A percentile compares a stretch with the other conserved stretches of the same genome.
Conservation (phyloP, 2,329 filamentous ascomycete genomes). For the Colletotrichum sp. region DNA sequence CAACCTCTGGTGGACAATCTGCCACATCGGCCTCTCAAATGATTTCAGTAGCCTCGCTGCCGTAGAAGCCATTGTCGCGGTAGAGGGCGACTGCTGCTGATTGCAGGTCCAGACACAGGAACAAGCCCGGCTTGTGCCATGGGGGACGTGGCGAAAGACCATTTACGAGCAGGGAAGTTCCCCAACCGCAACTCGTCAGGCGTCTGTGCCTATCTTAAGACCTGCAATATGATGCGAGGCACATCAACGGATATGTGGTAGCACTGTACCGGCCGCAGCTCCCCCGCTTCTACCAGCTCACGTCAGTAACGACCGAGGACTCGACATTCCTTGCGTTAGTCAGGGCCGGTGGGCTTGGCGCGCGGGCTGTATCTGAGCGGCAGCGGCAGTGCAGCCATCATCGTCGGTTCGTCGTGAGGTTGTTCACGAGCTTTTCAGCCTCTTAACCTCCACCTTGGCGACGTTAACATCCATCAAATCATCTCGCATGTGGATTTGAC, state of each 20-base stretch:
- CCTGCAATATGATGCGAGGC: conserved; percentile 1
- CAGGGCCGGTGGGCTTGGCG: background rate
- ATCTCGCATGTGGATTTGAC: background rate
- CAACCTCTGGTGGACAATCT: background rate
- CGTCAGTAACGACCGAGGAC: background rate
- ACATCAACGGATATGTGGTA: background rate
- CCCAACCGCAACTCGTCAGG: background rate
- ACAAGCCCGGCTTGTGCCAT: background rate
- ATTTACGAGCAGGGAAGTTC: background rate
- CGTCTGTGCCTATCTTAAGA: conserved; percentile 7
- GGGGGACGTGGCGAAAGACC: background rate
- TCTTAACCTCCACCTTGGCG: background rate
- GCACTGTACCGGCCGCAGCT: background rate
- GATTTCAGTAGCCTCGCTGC: background rate
- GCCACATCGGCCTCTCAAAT: background rate
- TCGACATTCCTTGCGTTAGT: background rate
- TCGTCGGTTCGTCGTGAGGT: background rate
- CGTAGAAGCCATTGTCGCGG: background rate
- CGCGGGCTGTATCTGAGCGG: background rate
- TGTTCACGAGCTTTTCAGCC: background rate
- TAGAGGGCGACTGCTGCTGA: background rate
- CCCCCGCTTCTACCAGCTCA: background rate
- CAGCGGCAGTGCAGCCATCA: background rate
- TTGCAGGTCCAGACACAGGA: background rate
- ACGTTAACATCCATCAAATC: background rate